phyloP scores from a whole-genome alignment of 2,329 filamentous ascomycete genomes.

The Cercospora berteroae region DNA sequence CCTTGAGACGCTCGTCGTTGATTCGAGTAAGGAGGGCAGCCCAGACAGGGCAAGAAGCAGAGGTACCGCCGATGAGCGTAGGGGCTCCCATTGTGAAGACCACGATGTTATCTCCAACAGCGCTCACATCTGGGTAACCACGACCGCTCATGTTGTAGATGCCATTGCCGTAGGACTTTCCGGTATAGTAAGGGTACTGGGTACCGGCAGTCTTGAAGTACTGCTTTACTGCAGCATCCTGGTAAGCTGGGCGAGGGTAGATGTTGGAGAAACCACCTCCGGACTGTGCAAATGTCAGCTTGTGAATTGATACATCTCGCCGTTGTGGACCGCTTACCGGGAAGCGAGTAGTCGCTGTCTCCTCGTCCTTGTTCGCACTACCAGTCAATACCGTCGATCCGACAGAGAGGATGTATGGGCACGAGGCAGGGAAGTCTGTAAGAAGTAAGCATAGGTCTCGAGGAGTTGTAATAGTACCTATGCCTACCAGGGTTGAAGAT shows the following conservation, averaged over 20 bases:
- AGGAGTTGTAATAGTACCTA: too few species aligned
- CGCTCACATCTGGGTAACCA: conserved; percentile 46
- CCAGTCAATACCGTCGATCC: conserved; percentile 44
- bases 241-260: conserved; percentile 40
- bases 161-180: conserved; percentile 55
- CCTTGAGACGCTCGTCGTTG: conserved; percentile 32
- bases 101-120: conserved; percentile 33
- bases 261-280: conserved; percentile 43
- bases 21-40: conserved; percentile 31
- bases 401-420: conserved; percentile 42
- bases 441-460: not conserved
- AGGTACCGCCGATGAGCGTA: conserved; percentile 32
- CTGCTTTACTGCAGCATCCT: conserved; percentile 38
- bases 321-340: conserved; percentile 19
- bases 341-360: conserved; percentile 43
- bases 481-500: conserved; percentile 40
- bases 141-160: conserved; percentile 32
- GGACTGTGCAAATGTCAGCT: conserved; percentile 19
- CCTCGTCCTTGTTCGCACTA: conserved; percentile 36
- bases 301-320: not conserved
- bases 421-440: conserved; percentile 40
- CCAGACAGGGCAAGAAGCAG: conserved; percentile 30
- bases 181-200: conserved; percentile 36
- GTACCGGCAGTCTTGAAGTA: conserved; percentile 38
- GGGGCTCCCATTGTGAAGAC: conserved; percentile 24